These are phyloP conservation scores for Phaeosphaeriaceae sp. DNA, from an alignment of 2,329 filamentous ascomycete genomes.

Conservation along the genomic window DNA sequence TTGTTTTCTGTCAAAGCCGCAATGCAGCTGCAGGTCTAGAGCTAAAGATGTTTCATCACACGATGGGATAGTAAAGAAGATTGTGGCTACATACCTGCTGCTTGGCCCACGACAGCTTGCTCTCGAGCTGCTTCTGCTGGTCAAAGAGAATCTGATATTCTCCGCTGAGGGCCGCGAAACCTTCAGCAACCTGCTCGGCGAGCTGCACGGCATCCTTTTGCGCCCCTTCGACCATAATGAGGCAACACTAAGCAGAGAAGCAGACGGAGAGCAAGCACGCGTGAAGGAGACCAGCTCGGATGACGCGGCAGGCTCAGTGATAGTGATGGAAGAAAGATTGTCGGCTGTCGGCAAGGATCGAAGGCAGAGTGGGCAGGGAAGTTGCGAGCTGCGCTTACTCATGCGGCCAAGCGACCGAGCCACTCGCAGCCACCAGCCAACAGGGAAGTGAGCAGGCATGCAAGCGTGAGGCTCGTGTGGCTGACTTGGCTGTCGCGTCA, in stretches of 20 bases:
- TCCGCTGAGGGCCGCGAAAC: slow-evolving; percentile 56
- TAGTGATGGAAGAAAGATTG: slow-evolving; percentile 19
- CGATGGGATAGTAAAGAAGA: slow-evolving; percentile 12
- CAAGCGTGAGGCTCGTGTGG: slow-evolving; percentile 20
- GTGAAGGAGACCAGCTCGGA: slow-evolving; percentile 24
- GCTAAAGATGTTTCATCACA: slow-evolving; percentile 58
- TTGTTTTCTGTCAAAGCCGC: slow-evolving; percentile 55
- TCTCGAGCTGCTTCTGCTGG: slow-evolving; percentile 55
- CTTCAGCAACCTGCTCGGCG: slow-evolving; percentile 53
- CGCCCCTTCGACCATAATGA: slow-evolving; percentile 36
- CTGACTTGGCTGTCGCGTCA: slow-evolving; percentile 37
- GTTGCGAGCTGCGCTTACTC: slow-evolving; percentile 16
- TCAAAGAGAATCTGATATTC: slow-evolving; percentile 57
- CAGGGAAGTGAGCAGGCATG: slow-evolving; percentile 5
- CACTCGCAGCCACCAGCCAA: too few species aligned
- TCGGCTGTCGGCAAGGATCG: not conserved
- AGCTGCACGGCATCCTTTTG: slow-evolving; percentile 39
- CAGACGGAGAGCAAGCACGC: slow-evolving; percentile 12
- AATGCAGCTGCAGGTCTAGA: slow-evolving; percentile 61
- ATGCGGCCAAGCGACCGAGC: slow-evolving; percentile 3
- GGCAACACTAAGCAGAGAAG: slow-evolving; percentile 12
- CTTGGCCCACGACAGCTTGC: slow-evolving; percentile 57
- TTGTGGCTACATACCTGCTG: slow-evolving; percentile 53
- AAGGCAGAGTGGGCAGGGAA: not conserved
- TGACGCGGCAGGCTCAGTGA: slow-evolving; percentile 32